Percentiles rank a stretch among this genome's conserved stretches.
Conservation (phyloP, 176 grass and related monocot genomes). For the Chrysopogon serrulatus region DNA sequence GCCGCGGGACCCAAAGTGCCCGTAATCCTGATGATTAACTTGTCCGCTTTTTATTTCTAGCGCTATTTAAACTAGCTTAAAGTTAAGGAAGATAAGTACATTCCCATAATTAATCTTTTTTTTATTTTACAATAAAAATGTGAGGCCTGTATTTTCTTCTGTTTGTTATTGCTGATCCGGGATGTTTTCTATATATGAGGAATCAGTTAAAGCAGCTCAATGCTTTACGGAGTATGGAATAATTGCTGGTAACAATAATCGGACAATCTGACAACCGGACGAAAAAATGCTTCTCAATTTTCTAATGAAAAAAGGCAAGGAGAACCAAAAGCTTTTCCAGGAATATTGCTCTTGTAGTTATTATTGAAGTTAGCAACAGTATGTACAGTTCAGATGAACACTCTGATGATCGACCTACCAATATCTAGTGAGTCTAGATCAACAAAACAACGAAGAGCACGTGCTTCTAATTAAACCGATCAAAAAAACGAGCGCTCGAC, state of each 20-base stretch:
- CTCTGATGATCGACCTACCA: neutral
- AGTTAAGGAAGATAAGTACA: neutral
- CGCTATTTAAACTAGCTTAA: slow-evolving; percentile 3
- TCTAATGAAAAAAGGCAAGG: neutral
- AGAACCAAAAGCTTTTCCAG: neutral
- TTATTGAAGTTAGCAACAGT: neutral
- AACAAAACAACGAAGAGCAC: slow-evolving; percentile 35
- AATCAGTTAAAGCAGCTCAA: neutral
- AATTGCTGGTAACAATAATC: neutral
- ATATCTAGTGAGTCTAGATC: neutral
- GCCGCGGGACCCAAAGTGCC: neutral
- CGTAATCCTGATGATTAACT: neutral
- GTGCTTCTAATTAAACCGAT: neutral
- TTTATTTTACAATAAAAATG: neutral
- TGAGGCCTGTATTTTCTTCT: neutral
- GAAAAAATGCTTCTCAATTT: neutral
- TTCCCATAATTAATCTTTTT: too few species aligned
- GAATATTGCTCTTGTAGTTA: neutral
- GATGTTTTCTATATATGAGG: neutral
- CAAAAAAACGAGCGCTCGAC: slow-evolving; percentile 4
- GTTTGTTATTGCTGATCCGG: neutral
- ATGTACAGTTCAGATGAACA: slow-evolving; percentile 34
- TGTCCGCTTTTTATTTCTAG: neutral
- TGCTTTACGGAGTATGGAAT: neutral
- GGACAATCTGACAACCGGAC: neutral